A percentile compares a stretch with the other conserved stretches of the same genome.
Evolutionary conservation across 257 asterid species (phyloP).

Genomic region (Lavandula angustifolia): DNA sequence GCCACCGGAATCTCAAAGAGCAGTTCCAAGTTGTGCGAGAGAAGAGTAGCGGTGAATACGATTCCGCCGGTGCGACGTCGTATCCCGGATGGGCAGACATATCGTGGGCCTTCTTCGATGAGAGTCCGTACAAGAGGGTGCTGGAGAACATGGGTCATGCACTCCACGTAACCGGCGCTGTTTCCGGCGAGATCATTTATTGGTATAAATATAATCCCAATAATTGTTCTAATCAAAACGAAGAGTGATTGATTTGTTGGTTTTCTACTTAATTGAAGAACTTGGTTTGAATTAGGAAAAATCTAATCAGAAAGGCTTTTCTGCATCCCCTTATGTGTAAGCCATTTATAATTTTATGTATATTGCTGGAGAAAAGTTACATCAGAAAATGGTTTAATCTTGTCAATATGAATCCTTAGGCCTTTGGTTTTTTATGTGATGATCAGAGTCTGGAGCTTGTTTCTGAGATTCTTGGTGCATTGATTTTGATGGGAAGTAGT

Average conservation of each 20-base stretch:
- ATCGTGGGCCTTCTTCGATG: conserved; percentile 37
- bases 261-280: neutral
- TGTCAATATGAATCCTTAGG: conserved; percentile 2
- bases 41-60: conserved; percentile 15
- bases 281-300: conserved; percentile 17
- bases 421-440: conserved; percentile 13
- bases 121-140: conserved; percentile 50
- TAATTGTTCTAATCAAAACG: neutral
- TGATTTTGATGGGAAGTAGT: conserved; percentile 15
- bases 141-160: conserved; percentile 71
- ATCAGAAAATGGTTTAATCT: conserved; percentile 4
- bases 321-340: neutral
- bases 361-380: neutral
- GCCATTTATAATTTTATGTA: neutral
- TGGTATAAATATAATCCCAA: conserved; percentile 38
- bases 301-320: neutral
- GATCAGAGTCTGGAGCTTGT: conserved; percentile 9
- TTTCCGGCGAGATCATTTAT: conserved; percentile 55
- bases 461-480: neutral
- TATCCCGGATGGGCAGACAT: conserved; percentile 41
- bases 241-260: conserved; percentile 1
- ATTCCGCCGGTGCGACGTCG: conserved; percentile 33
- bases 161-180: conserved; percentile 44
- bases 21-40: conserved; percentile 49
- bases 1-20: conserved; percentile 53